phyloP scores from a whole-genome alignment of 1,284 basidiomycete species.

The Marasmius fiardii region DNA sequence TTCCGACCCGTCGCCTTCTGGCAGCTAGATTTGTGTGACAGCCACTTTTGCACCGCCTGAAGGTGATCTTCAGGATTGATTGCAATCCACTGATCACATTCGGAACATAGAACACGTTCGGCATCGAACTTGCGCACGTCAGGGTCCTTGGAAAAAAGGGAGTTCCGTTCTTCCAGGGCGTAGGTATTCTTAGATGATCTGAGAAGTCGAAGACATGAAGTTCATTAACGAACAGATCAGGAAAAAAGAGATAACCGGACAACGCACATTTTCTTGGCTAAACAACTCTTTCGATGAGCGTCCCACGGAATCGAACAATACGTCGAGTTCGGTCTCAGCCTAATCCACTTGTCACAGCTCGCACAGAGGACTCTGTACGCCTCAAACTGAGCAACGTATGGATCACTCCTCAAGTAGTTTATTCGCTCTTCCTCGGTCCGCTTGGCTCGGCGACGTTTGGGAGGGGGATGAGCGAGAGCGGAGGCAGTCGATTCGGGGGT shows the following conservation, averaged over 20 bases:
- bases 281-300: constrained; percentile 71
- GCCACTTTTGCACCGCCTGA: constrained; percentile 50
- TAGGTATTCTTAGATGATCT: constrained; percentile 50
- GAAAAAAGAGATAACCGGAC: no score
- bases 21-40: constrained; percentile 47
- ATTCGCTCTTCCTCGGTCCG: constrained; percentile 77
- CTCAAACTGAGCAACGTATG: constrained; percentile 76
- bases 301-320: constrained; percentile 86
- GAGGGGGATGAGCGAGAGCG: constrained; percentile 39
- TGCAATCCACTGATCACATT: constrained; percentile 63
- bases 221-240: constrained; percentile 1
- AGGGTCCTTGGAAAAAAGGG: constrained; percentile 56
- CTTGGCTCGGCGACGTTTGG: constrained; percentile 68
- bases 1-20: constrained; percentile 24
- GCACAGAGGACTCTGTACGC: constrained; percentile 75
- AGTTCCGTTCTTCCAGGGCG: constrained; percentile 56
- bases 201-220: constrained; percentile 3
- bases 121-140: constrained; percentile 68
- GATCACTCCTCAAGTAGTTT: constrained; percentile 66
- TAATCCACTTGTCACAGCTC: constrained; percentile 78
- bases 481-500: constrained; percentile 38
- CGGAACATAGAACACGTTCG: constrained; percentile 63
- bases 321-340: constrained; percentile 74
- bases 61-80: constrained; percentile 51
- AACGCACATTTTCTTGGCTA: constrained; percentile 48